Percentiles rank a stretch among this genome's conserved stretches.
These are phyloP conservation scores for Pseudocercospora crystallina DNA, from an alignment of 2,329 filamentous ascomycete genomes.

Conservation along the genomic window DNA sequence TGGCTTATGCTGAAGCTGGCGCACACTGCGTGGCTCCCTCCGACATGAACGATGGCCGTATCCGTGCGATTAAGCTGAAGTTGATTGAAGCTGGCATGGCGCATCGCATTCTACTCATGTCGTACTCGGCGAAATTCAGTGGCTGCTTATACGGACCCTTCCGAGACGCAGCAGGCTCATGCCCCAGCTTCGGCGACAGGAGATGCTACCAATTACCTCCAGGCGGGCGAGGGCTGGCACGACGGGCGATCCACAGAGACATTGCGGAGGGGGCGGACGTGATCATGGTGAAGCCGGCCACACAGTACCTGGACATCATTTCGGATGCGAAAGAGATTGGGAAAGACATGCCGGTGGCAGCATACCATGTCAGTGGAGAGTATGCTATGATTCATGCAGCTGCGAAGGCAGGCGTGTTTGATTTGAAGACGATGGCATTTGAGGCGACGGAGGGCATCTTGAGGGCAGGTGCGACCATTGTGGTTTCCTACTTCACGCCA, in stretches of 20 bases:
- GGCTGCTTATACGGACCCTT: conserved; percentile 96
- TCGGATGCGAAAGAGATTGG: conserved; percentile 94
- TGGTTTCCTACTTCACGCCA: conserved; percentile 92
- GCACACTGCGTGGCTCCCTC: conserved; percentile 96
- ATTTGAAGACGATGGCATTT: conserved; percentile 90
- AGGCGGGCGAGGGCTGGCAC: conserved; percentile 84
- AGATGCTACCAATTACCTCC: conserved; percentile 96
- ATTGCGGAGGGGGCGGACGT: conserved; percentile 93
- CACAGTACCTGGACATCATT: conserved; percentile 95
- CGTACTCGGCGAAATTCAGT: conserved; percentile 96
- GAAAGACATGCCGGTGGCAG: conserved; percentile 85
- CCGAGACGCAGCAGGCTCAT: conserved; percentile 89
- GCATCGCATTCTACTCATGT: conserved; percentile 91
- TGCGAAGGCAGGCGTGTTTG: conserved; percentile 94
- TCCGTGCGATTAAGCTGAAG: conserved; percentile 96
- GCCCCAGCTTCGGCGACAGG: conserved; percentile 88
- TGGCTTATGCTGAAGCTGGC: conserved; percentile 92
- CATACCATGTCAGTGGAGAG: conserved; percentile 96
- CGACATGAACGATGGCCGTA: conserved; percentile 98
- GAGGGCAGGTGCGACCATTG: conserved; percentile 86
- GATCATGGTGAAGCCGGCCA: conserved; percentile 98
- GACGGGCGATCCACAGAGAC: conserved; percentile 85
- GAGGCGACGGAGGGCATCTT: conserved; percentile 93
- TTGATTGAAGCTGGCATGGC: conserved; percentile 92
- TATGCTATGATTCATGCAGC: conserved; percentile 96